These are phyloP conservation scores for Barbatosphaeria neglecta DNA, from an alignment of 495 filamentous ascomycete genomes.

Conservation along the genomic window DNA sequence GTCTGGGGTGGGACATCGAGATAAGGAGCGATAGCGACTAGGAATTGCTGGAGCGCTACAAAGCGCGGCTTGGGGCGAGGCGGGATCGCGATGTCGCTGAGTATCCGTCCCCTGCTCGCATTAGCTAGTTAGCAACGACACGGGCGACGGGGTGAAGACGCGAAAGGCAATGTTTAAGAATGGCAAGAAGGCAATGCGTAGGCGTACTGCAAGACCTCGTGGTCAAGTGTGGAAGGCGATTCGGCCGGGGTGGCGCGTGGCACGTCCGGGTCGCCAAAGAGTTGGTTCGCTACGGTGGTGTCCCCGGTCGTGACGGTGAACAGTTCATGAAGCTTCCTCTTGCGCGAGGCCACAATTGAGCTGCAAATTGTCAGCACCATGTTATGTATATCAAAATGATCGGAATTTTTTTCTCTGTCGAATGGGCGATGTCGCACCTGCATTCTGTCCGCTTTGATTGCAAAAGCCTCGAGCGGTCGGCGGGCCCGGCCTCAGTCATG, in stretches of 20 bases:
- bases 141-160: constrained; percentile 9
- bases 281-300: constrained; percentile 29
- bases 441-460: constrained; percentile 39
- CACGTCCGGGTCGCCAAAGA: constrained; percentile 33
- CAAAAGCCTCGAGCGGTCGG: constrained; percentile 43
- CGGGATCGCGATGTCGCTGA: constrained; percentile 62
- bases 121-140: constrained; percentile 9
- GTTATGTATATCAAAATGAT: constrained; percentile 29
- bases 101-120: constrained; percentile 50
- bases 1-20: constrained; percentile 11
- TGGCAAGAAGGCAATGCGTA: background rate
- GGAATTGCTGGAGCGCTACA: constrained; percentile 19
- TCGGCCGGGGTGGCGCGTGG: constrained; percentile 39
- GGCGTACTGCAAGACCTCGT: constrained; percentile 68
- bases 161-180: constrained; percentile 8
- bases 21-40: constrained; percentile 12
- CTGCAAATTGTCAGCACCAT: constrained; percentile 37
- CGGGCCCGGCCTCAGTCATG: constrained; percentile 47
- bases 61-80: constrained; percentile 36
- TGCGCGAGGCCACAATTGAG: constrained; percentile 63
- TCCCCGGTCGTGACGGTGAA: constrained; percentile 48
- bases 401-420: constrained; percentile 32
- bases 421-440: constrained; percentile 28
- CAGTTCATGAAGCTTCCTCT: constrained; percentile 74
- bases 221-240: constrained; percentile 57